Evolutionary conservation across 2,329 filamentous ascomycete genomes (phyloP), one percentile per base, ranked within the genome.

Genomic region (Fusarium miscanthi): DNA sequence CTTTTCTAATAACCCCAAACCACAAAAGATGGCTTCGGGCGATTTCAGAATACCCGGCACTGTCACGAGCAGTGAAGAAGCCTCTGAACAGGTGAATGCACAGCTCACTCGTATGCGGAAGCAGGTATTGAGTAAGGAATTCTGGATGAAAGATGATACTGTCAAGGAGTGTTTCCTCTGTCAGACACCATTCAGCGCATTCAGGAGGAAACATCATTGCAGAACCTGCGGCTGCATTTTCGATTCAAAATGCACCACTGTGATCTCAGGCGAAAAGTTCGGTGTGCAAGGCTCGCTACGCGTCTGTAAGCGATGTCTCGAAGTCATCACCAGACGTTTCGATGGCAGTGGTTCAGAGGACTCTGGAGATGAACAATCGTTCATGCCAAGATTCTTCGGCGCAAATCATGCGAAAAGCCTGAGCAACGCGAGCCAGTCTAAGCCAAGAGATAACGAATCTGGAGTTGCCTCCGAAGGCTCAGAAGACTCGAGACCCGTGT

Each of bases 81-180:
- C 86, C 9, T 86, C 87, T 5, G 89, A 89, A 66, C 84, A 85
- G 53, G 89, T 91, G 64, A 91, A 85, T 75, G 87, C 88, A 13
- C 87, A 88, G 60, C 83, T 92, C 11, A 89, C 90, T 54, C 91
- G 93, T 74, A 92, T 97, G 86, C 90, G 92, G 70, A 93, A 94
- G 77, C 94, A 95, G 78, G 91, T 99, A 12, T 84, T 98, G 49
- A 97, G 93, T 80, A 96, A 95, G 78, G 95, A 98, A 75, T 98
- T 97, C 76, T 98, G 95, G 96, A 99, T 99, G 96, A 93, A 94
- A 66, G 96, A 99, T 79, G 96, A 98, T 78, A 98, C 97, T 70
- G 97, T 95, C 66, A 98, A 97, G 80, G 95, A 98, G 77, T 99
- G 96, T 78, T 99, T 98, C 80, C 89, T 94, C 48, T 99, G 96